A percentile compares a stretch with the other conserved stretches of the same genome.
These are phyloP conservation scores for Colletotrichum salicis DNA, from an alignment of 2,329 filamentous ascomycete species.

Conservation along the genomic window DNA sequence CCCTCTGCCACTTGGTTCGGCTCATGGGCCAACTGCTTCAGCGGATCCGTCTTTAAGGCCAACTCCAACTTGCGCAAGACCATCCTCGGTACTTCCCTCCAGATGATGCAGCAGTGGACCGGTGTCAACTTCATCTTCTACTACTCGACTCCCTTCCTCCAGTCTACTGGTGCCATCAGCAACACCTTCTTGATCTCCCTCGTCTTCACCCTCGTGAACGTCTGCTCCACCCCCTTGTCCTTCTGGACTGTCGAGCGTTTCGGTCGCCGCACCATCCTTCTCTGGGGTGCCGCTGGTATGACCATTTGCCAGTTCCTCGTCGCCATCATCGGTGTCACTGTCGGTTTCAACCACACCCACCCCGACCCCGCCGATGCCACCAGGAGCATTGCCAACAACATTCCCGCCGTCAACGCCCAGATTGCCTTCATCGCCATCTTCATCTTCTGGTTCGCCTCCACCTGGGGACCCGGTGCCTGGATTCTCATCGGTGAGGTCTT, in stretches of 20 bases:
- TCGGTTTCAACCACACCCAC: slow-evolving; percentile 64
- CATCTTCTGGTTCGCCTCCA: slow-evolving; percentile 92
- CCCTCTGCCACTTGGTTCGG: slow-evolving; percentile 72
- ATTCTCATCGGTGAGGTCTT: slow-evolving; percentile 90
- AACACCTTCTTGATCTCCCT: slow-evolving; percentile 87
- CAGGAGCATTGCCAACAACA: slow-evolving; percentile 60
- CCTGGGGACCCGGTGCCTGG: slow-evolving; percentile 87
- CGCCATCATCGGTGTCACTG: slow-evolving; percentile 76
- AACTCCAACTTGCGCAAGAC: slow-evolving; percentile 78
- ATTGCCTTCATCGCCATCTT: slow-evolving; percentile 92
- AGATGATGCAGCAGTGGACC: slow-evolving; percentile 86
- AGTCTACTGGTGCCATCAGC: slow-evolving; percentile 77
- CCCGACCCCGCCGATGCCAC: slow-evolving; percentile 52
- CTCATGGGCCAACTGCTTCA: slow-evolving; percentile 77
- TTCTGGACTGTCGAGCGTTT: slow-evolving; percentile 88
- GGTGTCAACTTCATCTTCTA: slow-evolving; percentile 96
- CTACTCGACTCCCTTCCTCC: slow-evolving; percentile 86
- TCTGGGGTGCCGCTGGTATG: slow-evolving; percentile 85
- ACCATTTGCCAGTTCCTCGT: slow-evolving; percentile 88
- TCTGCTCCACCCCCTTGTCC: slow-evolving; percentile 84
- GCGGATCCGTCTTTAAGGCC: slow-evolving; percentile 68
- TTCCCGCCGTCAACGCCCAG: slow-evolving; percentile 72
- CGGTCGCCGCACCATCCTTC: slow-evolving; percentile 82
- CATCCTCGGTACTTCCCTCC: slow-evolving; percentile 76
- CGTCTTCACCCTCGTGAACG: slow-evolving; percentile 89